Evolutionary conservation across 345 rosid species (phyloP).

Genomic region (Citrus hindsii): DNA sequence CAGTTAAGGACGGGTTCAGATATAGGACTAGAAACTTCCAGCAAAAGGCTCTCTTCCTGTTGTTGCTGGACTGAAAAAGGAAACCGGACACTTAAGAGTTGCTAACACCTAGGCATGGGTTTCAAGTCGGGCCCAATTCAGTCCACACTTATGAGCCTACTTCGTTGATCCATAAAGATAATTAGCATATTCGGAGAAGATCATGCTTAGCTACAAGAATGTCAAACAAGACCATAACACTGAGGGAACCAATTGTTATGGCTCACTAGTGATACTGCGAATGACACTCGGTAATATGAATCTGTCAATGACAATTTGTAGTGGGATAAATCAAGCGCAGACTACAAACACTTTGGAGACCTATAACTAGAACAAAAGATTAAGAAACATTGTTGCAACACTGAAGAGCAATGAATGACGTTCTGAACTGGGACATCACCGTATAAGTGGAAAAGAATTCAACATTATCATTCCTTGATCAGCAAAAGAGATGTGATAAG

Average conservation of each 20-base stretch:
- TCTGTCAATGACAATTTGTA: not conserved
- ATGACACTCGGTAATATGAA: not conserved
- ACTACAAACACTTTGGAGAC: not conserved
- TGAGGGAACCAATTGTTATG: not conserved
- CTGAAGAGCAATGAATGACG: not conserved
- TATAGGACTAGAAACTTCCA: not conserved
- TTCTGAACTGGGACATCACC: too few relatives aligned
- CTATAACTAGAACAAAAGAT: not conserved
- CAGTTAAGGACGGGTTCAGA: not conserved
- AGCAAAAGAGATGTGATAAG: too few relatives aligned
- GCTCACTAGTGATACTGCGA: too few relatives aligned
- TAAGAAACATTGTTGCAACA: not conserved
- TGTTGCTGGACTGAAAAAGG: not conserved
- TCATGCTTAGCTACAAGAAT: not conserved
- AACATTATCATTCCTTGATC: too few relatives aligned
- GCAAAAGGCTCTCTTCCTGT: not conserved
- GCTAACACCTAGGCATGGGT: not conserved
- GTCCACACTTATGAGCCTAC: not conserved
- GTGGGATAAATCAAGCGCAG: not conserved
- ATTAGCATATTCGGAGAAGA: not conserved
- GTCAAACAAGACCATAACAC: not conserved
- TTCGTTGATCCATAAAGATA: not conserved
- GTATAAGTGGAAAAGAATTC: too few relatives aligned
- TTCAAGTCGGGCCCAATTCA: slow-evolving; percentile 1
- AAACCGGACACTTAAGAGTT: not conserved